These are phyloP conservation scores for Gaillardinia entomophila DNA, from an alignment of 805 yeast genomes.

Conservation along the genomic window DNA sequence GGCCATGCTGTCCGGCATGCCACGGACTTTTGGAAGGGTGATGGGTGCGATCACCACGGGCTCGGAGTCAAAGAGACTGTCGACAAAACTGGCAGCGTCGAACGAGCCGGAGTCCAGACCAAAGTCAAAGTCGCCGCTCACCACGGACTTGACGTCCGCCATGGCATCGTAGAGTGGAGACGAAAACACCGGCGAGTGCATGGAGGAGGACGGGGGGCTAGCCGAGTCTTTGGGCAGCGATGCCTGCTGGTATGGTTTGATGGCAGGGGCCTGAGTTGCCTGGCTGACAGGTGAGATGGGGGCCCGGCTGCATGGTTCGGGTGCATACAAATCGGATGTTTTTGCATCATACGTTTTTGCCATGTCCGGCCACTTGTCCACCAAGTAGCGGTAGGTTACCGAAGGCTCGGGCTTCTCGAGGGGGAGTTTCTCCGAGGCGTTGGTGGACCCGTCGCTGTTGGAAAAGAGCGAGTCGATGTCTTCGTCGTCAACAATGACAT, in stretches of 20 bases:
- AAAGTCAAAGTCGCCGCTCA: neutral
- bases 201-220: no score
- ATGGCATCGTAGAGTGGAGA: neutral
- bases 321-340: neutral
- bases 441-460: neutral
- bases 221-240: no score
- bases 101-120: neutral
- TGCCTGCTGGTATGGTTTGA: neutral
- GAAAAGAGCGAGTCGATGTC: constrained; percentile 5
- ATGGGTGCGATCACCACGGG: constrained; percentile 1
- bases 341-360: neutral
- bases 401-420: constrained; percentile 1
- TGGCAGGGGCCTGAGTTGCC: neutral
- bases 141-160: neutral
- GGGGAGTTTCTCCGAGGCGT: neutral
- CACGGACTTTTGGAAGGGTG: constrained; percentile 2
- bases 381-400: neutral
- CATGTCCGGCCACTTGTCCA: neutral
- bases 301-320: neutral
- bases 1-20: neutral
- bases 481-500: constrained; percentile 6
- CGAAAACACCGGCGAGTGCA: no score
- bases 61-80: constrained; percentile 1
- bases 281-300: neutral
- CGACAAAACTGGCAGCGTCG: constrained; percentile 1